Percentiles rank a stretch among this genome's conserved stretches.
phyloP scores from a whole-genome alignment of 768 basidiomycete species.

The Termitomyces sp. region DNA sequence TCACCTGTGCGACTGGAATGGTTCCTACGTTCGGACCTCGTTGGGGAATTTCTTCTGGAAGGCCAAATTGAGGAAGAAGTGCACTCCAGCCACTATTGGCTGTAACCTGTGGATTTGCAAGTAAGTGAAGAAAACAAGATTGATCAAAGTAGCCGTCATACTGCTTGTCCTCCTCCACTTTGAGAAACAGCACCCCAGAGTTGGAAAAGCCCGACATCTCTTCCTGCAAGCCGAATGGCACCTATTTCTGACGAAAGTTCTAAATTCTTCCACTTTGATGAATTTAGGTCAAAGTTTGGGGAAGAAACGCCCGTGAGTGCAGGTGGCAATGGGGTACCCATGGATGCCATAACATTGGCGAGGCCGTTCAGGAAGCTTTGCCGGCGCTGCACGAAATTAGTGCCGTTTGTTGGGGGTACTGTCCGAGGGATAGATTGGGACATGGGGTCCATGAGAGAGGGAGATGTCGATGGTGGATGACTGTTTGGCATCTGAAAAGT shows the following conservation, averaged over 20 bases:
- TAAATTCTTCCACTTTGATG: constrained; percentile 62
- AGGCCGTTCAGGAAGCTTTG: constrained; percentile 59
- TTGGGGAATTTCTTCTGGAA: constrained; percentile 51
- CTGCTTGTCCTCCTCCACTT: constrained; percentile 58
- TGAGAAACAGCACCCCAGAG: constrained; percentile 62
- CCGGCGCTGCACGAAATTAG: constrained; percentile 49
- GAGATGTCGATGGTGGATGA: constrained; percentile 35
- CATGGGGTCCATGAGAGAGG: constrained; percentile 45
- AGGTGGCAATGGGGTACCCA: constrained; percentile 70
- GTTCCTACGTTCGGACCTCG: constrained; percentile 42
- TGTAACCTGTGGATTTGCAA: constrained; percentile 33
- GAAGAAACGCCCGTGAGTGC: constrained; percentile 59
- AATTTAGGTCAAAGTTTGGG: constrained; percentile 57
- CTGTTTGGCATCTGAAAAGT: constrained; percentile 43
- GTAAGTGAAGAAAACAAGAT: constrained; percentile 12
- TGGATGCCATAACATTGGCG: constrained; percentile 53
- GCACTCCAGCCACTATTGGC: constrained; percentile 54
- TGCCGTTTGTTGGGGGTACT: constrained; percentile 22
- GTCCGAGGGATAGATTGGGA: constrained; percentile 35
- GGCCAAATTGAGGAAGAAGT: constrained; percentile 52
- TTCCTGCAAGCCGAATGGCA: constrained; percentile 63
- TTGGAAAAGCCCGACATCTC: constrained; percentile 73
- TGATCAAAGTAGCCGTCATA: constrained; percentile 29
- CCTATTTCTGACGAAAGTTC: constrained; percentile 64
- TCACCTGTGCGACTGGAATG: constrained; percentile 42